Conservation (phyloP, 306 rosid genomes). For the Pueraria montana region DNA sequence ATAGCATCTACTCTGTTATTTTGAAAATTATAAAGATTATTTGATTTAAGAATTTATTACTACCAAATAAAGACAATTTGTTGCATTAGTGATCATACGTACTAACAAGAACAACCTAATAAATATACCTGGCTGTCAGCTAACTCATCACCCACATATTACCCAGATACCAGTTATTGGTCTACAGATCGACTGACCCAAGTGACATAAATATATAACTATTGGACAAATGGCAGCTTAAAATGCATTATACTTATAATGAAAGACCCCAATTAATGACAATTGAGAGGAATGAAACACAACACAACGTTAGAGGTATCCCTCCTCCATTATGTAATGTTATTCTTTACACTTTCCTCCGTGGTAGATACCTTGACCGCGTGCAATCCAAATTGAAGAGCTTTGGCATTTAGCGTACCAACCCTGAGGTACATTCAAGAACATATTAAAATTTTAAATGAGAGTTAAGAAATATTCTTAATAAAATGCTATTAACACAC, state of each 20-base stretch:
- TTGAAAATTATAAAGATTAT: not conserved
- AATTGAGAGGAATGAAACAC: too few relatives aligned
- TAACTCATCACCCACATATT: not conserved
- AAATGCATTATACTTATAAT: constrained; percentile 2
- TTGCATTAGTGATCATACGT: not conserved
- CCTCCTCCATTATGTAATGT: not conserved
- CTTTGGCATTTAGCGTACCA: not conserved
- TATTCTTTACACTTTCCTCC: not conserved
- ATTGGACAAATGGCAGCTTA: not conserved
- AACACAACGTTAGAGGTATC: not conserved
- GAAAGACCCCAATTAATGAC: too few relatives aligned
- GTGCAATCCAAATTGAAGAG: not conserved
- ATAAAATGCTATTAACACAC: too few relatives aligned
- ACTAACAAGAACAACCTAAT: not conserved
- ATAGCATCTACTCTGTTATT: not conserved
- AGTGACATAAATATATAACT: not conserved
- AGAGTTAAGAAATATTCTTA: not conserved
- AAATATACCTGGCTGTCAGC: not conserved
- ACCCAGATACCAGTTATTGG: not conserved
- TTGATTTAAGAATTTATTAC: not conserved
- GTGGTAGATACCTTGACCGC: not conserved
- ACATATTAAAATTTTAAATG: not conserved
- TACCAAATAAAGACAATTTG: not conserved
- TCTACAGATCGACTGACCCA: not conserved
- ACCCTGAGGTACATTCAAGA: not conserved